phyloP scores from a whole-genome alignment of 108 stramenopile genomes.

The Nitzschia sp. region DNA sequence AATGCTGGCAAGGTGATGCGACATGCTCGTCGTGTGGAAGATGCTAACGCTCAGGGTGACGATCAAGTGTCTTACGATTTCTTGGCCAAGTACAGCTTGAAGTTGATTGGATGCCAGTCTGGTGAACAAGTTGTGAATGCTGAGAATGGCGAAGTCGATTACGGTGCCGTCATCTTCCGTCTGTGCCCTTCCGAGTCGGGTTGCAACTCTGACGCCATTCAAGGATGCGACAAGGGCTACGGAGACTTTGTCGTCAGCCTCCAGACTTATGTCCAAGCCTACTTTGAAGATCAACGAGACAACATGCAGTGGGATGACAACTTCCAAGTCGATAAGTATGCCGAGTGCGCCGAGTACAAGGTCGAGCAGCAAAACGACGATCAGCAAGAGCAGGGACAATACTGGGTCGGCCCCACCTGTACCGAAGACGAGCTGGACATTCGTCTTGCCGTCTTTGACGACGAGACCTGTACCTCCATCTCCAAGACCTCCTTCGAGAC shows the following conservation, averaged over 20 bases:
- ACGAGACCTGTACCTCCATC: constrained; percentile 30
- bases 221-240: constrained; percentile 28
- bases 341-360: constrained; percentile 32
- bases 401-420: constrained; percentile 49
- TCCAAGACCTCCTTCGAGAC: constrained; percentile 20
- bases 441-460: constrained; percentile 29
- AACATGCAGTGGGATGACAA: constrained; percentile 46
- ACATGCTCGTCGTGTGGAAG: constrained; percentile 37
- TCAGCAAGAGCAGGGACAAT: neutral
- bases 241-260: constrained; percentile 43
- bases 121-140: constrained; percentile 20
- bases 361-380: constrained; percentile 26
- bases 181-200: constrained; percentile 29
- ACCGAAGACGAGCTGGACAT: constrained; percentile 29
- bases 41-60: constrained; percentile 10
- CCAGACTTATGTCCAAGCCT: constrained; percentile 32
- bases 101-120: constrained; percentile 23
- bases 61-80: constrained; percentile 9
- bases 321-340: constrained; percentile 30
- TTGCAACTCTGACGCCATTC: constrained; percentile 5
- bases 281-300: constrained; percentile 39
- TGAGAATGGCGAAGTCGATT: constrained; percentile 27
- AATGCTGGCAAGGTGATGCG: constrained; percentile 36
- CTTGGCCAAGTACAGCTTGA: constrained; percentile 14
- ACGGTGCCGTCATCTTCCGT: constrained; percentile 37